Conservation (phyloP, 2,329 filamentous ascomycete species). For the Thyridium curvatum region DNA sequence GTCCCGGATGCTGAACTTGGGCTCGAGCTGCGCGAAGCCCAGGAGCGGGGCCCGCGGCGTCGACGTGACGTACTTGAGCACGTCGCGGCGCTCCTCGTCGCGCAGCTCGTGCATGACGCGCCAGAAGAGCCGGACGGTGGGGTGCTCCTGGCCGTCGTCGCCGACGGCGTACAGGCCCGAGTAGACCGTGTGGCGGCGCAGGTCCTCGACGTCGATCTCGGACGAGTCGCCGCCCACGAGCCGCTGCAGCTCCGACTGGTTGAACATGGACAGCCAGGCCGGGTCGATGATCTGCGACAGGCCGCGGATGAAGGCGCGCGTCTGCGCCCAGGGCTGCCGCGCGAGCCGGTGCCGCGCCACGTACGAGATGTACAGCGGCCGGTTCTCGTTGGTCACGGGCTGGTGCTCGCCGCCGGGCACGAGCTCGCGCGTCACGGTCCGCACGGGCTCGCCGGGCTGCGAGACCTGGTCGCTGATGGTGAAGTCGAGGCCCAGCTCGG, state of each 20-base stretch:
- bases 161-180: constrained; percentile 84
- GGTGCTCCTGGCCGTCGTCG: constrained; percentile 82
- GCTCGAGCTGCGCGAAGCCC: constrained; percentile 80
- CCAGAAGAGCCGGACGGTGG: constrained; percentile 86
- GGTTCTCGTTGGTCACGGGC: constrained; percentile 84
- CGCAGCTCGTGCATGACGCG: constrained; percentile 71
- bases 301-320: constrained; percentile 79
- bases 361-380: constrained; percentile 88
- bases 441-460: constrained; percentile 36
- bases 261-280: constrained; percentile 96
- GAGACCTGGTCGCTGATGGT: constrained; percentile 71
- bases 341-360: constrained; percentile 83
- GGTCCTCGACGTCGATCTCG: constrained; percentile 80
- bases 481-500: constrained; percentile 79
- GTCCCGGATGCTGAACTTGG: constrained; percentile 85
- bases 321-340: constrained; percentile 73
- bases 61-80: constrained; percentile 93
- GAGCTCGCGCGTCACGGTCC: constrained; percentile 68
- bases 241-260: constrained; percentile 88
- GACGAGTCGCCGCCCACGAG: constrained; percentile 83
- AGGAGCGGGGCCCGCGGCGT: constrained; percentile 85
- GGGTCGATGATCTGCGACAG: constrained; percentile 85
- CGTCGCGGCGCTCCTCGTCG: constrained; percentile 73
- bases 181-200: constrained; percentile 78
- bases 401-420: constrained; percentile 70